Percentiles rank a stretch among this genome's conserved stretches.
Conservation (phyloP, 2,329 filamentous ascomycete species). For the Raffaelea ambrosiae region DNA sequence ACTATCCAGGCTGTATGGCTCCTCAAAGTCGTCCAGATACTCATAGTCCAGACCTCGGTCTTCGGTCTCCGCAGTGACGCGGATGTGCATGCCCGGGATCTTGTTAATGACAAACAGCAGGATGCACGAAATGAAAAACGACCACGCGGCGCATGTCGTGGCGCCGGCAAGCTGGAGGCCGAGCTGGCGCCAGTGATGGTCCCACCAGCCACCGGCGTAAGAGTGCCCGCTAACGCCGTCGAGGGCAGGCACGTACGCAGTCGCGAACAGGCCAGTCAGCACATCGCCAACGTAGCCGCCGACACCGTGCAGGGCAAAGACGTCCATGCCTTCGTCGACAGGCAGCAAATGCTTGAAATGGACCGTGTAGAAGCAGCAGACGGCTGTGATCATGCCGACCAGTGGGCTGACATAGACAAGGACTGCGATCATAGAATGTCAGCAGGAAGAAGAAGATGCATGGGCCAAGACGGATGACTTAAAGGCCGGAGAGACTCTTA, state of each 20-base stretch:
- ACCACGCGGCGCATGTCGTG: background rate
- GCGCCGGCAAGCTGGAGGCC: slow-evolving; percentile 1
- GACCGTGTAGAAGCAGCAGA: slow-evolving; percentile 36
- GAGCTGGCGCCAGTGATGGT: slow-evolving; percentile 1
- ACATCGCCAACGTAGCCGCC: slow-evolving; percentile 42
- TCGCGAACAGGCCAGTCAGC: background rate
- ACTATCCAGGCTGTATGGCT: background rate
- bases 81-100: slow-evolving; percentile 2
- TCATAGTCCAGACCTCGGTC: background rate
- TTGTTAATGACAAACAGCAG: slow-evolving; percentile 3
- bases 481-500: too few relatives aligned
- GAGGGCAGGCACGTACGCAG: background rate
- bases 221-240: slow-evolving; percentile 1
- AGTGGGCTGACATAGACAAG: slow-evolving; percentile 41
- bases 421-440: too few relatives aligned
- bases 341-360: slow-evolving; percentile 41
- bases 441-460: too few relatives aligned
- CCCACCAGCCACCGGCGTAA: slow-evolving; percentile 1
- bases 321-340: slow-evolving; percentile 50
- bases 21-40: background rate
- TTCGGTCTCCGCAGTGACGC: background rate
- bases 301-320: slow-evolving; percentile 52
- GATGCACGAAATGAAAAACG: background rate
- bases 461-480: too few relatives aligned
- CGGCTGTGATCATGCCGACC: slow-evolving; percentile 41